Evolutionary conservation across 192 early-diverging fungal species (phyloP).

Genomic region (Rhizoclosmatium globosum): DNA sequence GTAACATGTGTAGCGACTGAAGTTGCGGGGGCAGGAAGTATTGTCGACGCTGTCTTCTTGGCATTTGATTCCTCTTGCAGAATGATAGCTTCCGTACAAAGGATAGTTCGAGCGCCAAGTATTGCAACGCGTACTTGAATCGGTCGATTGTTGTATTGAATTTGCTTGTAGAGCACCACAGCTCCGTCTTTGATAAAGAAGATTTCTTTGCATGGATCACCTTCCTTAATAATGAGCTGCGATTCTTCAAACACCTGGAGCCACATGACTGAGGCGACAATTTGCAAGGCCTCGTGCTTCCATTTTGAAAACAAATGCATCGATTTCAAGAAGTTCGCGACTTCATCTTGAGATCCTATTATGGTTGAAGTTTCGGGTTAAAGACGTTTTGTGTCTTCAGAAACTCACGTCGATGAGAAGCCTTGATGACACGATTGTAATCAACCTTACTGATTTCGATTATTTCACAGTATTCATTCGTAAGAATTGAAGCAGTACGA

Average conservation of each 20-base stretch:
- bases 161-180: conserved; percentile 11
- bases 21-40: neutral
- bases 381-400: neutral
- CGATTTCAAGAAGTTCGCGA: conserved; percentile 18
- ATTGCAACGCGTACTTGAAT: conserved; percentile 27
- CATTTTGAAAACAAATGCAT: conserved; percentile 15
- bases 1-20: neutral
- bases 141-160: neutral
- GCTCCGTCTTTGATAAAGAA: conserved; percentile 32
- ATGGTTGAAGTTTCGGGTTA: neutral
- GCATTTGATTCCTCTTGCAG: neutral
- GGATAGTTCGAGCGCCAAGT: neutral
- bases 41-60: neutral
- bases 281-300: conserved; percentile 5
- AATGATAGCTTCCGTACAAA: conserved; percentile 13
- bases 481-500: conserved; percentile 6
- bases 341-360: conserved; percentile 20
- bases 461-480: conserved; percentile 13
- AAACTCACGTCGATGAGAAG: conserved; percentile 25
- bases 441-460: conserved; percentile 33
- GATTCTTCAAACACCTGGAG: neutral
- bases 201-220: conserved; percentile 23
- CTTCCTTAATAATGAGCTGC: conserved; percentile 18
- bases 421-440: conserved; percentile 28
- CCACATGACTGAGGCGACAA: conserved; percentile 31